phyloP scores from a whole-genome alignment of 129 eudicot genomes.

The Ambrosia trifida region DNA sequence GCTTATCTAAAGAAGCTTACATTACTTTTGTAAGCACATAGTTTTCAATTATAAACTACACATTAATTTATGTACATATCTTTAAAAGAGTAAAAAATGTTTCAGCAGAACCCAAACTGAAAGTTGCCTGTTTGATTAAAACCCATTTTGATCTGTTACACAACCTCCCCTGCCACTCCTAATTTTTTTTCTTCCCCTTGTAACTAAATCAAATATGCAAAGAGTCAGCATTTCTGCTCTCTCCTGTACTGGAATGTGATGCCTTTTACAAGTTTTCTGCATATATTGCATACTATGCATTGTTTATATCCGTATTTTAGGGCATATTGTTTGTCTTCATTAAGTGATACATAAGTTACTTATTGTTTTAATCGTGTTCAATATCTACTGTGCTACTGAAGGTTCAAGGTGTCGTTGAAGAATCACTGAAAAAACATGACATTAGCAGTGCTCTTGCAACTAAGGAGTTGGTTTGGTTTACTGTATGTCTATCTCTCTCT shows the following conservation, averaged over 20 bases:
- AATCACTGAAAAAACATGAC: slow-evolving; percentile 60
- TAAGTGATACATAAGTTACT: slow-evolving; percentile 12
- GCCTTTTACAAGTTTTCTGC: slow-evolving; percentile 15
- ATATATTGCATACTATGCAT: background rate
- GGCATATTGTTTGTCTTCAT: background rate
- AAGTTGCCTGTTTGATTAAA: background rate
- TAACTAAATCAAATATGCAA: background rate
- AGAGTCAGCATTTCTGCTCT: background rate
- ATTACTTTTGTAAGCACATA: background rate
- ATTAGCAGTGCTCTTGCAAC: slow-evolving; percentile 70
- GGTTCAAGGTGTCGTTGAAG: slow-evolving; percentile 67
- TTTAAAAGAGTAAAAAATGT: background rate
- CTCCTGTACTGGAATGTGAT: background rate
- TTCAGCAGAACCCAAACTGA: background rate
- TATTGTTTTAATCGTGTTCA: slow-evolving; percentile 14
- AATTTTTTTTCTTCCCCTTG: background rate
- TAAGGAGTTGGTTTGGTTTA: slow-evolving; percentile 80
- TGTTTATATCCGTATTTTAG: background rate
- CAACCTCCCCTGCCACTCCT: background rate
- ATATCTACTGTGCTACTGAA: slow-evolving; percentile 25
- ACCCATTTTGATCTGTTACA: background rate
- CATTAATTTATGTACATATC: background rate
- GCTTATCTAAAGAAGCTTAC: background rate
- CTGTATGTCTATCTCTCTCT: slow-evolving; percentile 48
- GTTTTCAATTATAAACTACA: background rate